Base-by-base conservation (phyloP, 768 basidiomycete species). In the Mycena galericulata region DNA sequence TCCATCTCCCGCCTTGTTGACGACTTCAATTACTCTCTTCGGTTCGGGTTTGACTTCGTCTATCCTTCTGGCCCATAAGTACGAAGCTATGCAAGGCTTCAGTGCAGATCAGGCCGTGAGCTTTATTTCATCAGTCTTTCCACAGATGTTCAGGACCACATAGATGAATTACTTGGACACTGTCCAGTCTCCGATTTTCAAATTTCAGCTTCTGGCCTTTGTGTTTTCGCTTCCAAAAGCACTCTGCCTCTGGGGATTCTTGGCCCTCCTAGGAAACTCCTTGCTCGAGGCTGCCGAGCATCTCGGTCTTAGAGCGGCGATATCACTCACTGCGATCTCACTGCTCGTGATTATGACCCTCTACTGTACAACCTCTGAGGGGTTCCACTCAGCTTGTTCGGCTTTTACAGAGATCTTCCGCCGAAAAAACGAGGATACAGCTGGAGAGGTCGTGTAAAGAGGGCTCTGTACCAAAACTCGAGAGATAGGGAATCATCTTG, bases 191-290 rank as follows among this genome's bases (percentile, higher is more conserved):
- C 68, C 77, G 2, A 75, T 61, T 11, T 76, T 81, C 56, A 84
- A 84, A 24, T 88, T 89, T 73, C 83, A 86, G 53, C 77, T 79
- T 36, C 74, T 80, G 8, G 86, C 88, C 10, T 75, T 91, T 22
- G 79, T 80, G 0, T 89, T 85, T 70, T 79, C 87, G 22, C 79
- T 90, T 7, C 91, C 91, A 0, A 83, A 82, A 65, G 83, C 86
- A 0, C 74, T 85, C 14, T 84, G 84, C 67, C 70, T 89, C 18
- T 90, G 88, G 85, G 83, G 85, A 27, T 69, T 80, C 29, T 22
- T 79, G 5, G 27, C 74, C 2, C 76, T 84, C 57, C 69, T 79
- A 2, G 54, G 14, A 1, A 54, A 67, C 41, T 59, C n/a, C 41
- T 4, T 62, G 14, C 43, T 51, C 4, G 11, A 61, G 38, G 34